Base-by-base conservation (phyloP, 2,329 filamentous ascomycete species). In the Aureobasidium sp. region DNA sequence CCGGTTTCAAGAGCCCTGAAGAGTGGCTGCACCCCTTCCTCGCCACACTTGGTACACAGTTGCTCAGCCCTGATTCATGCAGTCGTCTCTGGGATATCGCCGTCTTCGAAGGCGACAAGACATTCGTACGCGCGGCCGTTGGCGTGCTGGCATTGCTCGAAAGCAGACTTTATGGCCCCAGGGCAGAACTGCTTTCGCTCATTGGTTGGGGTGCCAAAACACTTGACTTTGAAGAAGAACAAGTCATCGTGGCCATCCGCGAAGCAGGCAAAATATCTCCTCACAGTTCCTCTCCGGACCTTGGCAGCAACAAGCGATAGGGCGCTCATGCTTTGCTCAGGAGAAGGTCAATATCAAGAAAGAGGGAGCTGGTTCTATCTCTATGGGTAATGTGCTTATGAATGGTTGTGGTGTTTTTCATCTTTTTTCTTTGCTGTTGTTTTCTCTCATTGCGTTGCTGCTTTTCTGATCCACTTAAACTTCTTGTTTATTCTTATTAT, bases 61-160 rank as follows among this genome's bases (percentile, higher is more conserved):
- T 79, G 34, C 70, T 88, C 3, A 77, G 78, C 6, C 75, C 90
- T 14, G 87, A 90, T 61, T 79, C 86, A 60, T 85, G 82, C 3
- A 80, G 82, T 1, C 74, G 88, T 2, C 69, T 93, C 11, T 91
- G 86, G 86, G 88, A 94, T 58, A 80, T 91, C 0, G 89, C 88
- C 60, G 81, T 87, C 3, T 89, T 94, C 59, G 88, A 94, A 64
- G 86, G 87, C 22, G 88, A 94, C 58, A 74, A 79, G 1, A 74
- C 87, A 1, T 71, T 90, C 0, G 78, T 91, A 6, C 74, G 86
- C 0, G 85, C 85, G 1, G 85, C 80, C 0, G 83, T 90, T 0
- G 88, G 84, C 0, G 72, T 87, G 16, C 67, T 93, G 17, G 66
- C 68, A 0, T 64, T 66, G 6, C 60, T 81, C 1, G 80, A 83